A percentile compares a stretch with the other conserved stretches of the same genome.
Conservation (phyloP, 495 filamentous ascomycete species). For the Neurospora sp. region DNA sequence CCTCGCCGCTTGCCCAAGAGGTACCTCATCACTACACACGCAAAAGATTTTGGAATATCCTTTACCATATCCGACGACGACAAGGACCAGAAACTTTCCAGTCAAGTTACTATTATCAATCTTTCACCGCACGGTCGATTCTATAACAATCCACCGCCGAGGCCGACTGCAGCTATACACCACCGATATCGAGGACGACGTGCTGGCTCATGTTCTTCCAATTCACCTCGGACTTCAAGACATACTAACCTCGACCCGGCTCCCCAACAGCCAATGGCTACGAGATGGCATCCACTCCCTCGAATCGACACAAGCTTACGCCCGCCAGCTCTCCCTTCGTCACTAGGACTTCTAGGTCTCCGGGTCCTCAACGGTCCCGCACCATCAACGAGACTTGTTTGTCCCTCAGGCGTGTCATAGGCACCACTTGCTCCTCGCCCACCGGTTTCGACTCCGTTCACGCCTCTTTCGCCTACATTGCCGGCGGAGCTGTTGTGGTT, state of each 20-base stretch:
- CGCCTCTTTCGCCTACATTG: constrained; percentile 77
- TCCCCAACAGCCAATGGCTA: constrained; percentile 37
- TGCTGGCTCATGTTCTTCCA: background rate
- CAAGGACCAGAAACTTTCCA: background rate
- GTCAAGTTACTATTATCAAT: background rate
- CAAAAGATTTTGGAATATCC: background rate
- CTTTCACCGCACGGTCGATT: background rate
- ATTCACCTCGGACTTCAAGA: background rate
- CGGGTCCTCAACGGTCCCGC: constrained; percentile 37
- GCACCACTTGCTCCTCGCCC: constrained; percentile 73
- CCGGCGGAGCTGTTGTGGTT: constrained; percentile 89
- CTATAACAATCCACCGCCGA: background rate
- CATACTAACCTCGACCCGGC: background rate
- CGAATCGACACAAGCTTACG: constrained; percentile 61
- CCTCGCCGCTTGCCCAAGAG: background rate
- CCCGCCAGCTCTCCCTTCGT: constrained; percentile 70
- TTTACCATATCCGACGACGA: background rate
- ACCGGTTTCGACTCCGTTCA: constrained; percentile 79
- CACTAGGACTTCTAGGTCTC: constrained; percentile 51
- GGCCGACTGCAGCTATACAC: background rate
- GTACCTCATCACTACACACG: background rate
- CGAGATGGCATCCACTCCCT: constrained; percentile 49
- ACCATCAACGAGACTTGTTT: constrained; percentile 43
- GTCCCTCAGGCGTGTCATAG: constrained; percentile 73
- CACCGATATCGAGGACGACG: background rate